phyloP scores from a whole-genome alignment of 176 grass and related monocot genomes.

The Canna indica region DNA sequence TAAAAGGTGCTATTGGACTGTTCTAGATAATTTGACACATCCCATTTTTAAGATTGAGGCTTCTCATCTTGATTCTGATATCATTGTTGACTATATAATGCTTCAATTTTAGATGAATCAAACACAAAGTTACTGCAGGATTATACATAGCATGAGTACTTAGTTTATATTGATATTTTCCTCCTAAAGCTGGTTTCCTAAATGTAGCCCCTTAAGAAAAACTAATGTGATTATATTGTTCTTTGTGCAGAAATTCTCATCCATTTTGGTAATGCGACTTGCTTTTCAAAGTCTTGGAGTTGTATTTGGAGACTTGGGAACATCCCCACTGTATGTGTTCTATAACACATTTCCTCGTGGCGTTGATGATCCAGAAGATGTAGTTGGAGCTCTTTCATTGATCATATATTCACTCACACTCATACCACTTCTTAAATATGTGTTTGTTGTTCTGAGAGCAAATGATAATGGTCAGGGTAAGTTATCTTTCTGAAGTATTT shows the following conservation, averaged over 20 bases:
- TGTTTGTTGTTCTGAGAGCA: slow-evolving; percentile 64
- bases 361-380: slow-evolving; percentile 50
- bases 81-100: too few relatives aligned
- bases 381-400: slow-evolving; percentile 74
- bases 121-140: background rate
- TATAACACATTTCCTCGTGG: slow-evolving; percentile 68
- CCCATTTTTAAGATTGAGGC: too few relatives aligned
- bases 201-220: background rate
- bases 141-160: background rate
- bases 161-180: background rate
- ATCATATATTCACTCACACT: slow-evolving; percentile 85
- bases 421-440: slow-evolving; percentile 78
- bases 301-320: slow-evolving; percentile 76
- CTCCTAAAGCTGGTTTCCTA: background rate
- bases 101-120: background rate
- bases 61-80: too few relatives aligned
- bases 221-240: background rate
- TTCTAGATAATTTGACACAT: too few relatives aligned
- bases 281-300: slow-evolving; percentile 78
- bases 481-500: slow-evolving; percentile 8
- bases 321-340: slow-evolving; percentile 89
- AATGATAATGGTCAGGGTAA: slow-evolving; percentile 88
- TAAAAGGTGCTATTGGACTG: background rate
- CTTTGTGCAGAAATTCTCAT: slow-evolving; percentile 12
- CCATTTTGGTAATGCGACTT: slow-evolving; percentile 14